Percentiles rank a stretch among this genome's conserved stretches.
Evolutionary conservation across 176 grass and related monocot genomes (phyloP).

Genomic region (Cenchrus fungigraminus): DNA sequence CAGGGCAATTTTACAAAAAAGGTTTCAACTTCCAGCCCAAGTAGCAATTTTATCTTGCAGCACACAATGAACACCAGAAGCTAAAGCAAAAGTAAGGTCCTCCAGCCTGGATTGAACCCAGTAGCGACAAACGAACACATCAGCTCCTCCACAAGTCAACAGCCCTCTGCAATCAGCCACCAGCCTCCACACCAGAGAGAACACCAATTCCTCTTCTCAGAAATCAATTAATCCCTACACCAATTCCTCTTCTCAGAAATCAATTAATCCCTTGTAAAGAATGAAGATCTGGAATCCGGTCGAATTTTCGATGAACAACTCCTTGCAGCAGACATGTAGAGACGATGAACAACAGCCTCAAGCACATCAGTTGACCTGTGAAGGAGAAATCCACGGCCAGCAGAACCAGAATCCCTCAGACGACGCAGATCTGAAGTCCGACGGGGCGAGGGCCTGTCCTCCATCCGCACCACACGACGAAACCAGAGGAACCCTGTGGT

Average conservation of each 20-base stretch:
- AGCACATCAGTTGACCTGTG: conserved; percentile 17
- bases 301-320: conserved; percentile 14
- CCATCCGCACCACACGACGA: conserved; percentile 22
- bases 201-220: not conserved
- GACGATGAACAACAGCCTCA: conserved; percentile 19
- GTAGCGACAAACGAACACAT: not conserved
- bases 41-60: conserved; percentile 41
- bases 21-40: conserved; percentile 19
- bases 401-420: conserved; percentile 48
- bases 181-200: not conserved
- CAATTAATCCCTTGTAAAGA: not conserved
- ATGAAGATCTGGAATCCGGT: conserved; percentile 43
- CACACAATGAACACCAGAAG: conserved; percentile 37
- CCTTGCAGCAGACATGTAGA: conserved; percentile 18
- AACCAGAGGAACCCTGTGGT: conserved; percentile 13
- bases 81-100: conserved; percentile 18
- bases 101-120: not conserved
- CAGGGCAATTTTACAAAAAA: conserved; percentile 1
- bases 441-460: conserved; percentile 3
- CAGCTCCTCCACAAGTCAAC: conserved; percentile 27
- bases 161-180: conserved; percentile 28
- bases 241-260: conserved; percentile 1
- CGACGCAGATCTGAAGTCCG: conserved; percentile 51
- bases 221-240: not conserved
- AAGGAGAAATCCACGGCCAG: conserved; percentile 32